Evolutionary conservation across 2,329 filamentous ascomycete genomes (phyloP), one percentile per base, ranked within the genome.

Genomic region (Aspergillus bombycis): DNA sequence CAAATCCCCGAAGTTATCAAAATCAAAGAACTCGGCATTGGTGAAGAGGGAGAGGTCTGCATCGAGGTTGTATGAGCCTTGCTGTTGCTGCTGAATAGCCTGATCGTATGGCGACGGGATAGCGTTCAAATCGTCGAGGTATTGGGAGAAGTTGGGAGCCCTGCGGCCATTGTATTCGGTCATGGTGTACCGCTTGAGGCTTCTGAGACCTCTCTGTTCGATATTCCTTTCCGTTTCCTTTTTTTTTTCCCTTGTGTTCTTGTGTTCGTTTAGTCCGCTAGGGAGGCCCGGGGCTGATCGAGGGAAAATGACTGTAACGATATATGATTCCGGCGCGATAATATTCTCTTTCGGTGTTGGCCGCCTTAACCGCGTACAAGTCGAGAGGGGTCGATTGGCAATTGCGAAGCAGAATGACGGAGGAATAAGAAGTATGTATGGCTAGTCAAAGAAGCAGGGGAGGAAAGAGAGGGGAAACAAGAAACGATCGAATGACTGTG

Each of bases 101-200:
- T 89, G 84, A 60, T 90, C 86, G 71, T 88, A 87, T 65, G 90
- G 83, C 65, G 88, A 83, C 2, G 85, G 85, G 61, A 90, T 82
- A 53, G 85, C 87, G 82, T 97, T 97, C 72, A 97, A 84, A 70
- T 94, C 91, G 73, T 92, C 90, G 69, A 97, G 85, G 82, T 95
- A 96, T 75, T 93, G 90, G 74, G 93, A 93, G 80, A 97, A 91
- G 78, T 96, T 96, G 74, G 92, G 90, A 71, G 87, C 91, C 75
- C 91, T 89, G 66, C 92, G 90, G 74, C 89, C 90, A 79, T 86
- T 89, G 85, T 88, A 93, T 76, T 83, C 86, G 77, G 91, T 88
- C 91, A 93, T 93, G 73, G 60, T 72, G 70, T 52, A 57, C 16
- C 34, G 26, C n/a, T 19, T 48, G 66, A 67, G 67, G 64, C 46